Evolutionary conservation across 2,329 filamentous ascomycete species (phyloP).

Genomic region (Fusarium haematococcum): DNA sequence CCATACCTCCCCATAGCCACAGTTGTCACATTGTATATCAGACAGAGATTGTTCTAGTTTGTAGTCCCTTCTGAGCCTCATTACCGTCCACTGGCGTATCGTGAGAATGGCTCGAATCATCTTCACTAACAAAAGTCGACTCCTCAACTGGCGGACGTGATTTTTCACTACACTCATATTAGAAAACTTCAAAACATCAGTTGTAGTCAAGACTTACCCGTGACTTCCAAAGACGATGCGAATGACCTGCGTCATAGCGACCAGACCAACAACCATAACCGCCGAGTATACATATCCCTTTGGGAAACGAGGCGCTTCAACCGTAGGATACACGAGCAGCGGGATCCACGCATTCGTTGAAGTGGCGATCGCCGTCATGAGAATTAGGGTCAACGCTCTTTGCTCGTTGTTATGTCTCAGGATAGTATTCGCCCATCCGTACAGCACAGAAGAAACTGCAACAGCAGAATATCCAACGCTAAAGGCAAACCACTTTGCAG

Average conservation of each 20-base stretch:
- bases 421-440: constrained; percentile 35
- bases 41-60: neutral
- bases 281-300: constrained; percentile 33
- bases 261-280: constrained; percentile 21
- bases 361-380: constrained; percentile 33
- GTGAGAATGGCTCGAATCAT: neutral
- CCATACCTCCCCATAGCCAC: neutral
- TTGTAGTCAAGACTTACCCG: constrained; percentile 2
- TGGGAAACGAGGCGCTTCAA: constrained; percentile 26
- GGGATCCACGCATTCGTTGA: constrained; percentile 33
- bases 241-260: constrained; percentile 30
- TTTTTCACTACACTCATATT: constrained; percentile 10
- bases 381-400: constrained; percentile 27
- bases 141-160: neutral
- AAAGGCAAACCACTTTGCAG: constrained; percentile 35
- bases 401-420: constrained; percentile 30
- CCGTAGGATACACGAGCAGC: constrained; percentile 28
- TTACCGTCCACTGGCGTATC: neutral
- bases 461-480: constrained; percentile 31
- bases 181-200: neutral
- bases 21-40: neutral
- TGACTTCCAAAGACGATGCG: constrained; percentile 28
- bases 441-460: constrained; percentile 30
- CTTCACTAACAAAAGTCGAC: neutral
- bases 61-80: neutral